A percentile compares a stretch with the other conserved stretches of the same genome.
Conservation (phyloP, 2,329 filamentous ascomycete genomes). For the Sarocladium oryzae region DNA sequence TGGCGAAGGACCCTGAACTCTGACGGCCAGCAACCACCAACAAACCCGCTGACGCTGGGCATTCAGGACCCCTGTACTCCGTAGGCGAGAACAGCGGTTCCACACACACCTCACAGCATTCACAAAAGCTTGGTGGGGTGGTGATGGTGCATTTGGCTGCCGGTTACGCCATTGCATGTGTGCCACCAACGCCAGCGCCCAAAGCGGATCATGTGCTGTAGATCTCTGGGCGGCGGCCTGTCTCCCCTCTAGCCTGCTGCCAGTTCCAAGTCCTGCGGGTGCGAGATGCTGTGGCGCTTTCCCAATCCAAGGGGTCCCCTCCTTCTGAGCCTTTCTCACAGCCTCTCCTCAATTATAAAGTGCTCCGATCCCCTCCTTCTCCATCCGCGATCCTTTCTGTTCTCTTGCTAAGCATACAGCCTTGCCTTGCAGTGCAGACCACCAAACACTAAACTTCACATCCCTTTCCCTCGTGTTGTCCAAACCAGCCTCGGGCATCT, state of each 20-base stretch:
- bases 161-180: conserved; percentile 6
- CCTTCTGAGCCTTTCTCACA: not conserved
- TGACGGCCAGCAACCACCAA: no score
- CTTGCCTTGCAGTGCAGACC: not conserved
- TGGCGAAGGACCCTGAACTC: conserved; percentile 7
- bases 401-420: not conserved
- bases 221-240: not conserved
- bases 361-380: conserved; percentile 3
- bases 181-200: conserved; percentile 5
- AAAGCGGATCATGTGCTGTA: conserved; percentile 8
- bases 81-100: not conserved
- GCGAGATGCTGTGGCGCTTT: not conserved
- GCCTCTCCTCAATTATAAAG: conserved; percentile 3
- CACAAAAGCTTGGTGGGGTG: not conserved
- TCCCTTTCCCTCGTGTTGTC: not conserved
- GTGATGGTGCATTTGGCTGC: no score
- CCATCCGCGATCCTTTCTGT: not conserved
- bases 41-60: no score
- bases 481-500: not conserved
- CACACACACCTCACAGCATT: not conserved
- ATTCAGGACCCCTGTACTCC: not conserved
- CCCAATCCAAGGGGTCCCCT: not conserved
- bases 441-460: not conserved
- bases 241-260: not conserved
- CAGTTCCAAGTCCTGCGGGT: not conserved